Base-by-base conservation (phyloP, 805 yeast species). In the Sporopachydermia lactativora region DNA sequence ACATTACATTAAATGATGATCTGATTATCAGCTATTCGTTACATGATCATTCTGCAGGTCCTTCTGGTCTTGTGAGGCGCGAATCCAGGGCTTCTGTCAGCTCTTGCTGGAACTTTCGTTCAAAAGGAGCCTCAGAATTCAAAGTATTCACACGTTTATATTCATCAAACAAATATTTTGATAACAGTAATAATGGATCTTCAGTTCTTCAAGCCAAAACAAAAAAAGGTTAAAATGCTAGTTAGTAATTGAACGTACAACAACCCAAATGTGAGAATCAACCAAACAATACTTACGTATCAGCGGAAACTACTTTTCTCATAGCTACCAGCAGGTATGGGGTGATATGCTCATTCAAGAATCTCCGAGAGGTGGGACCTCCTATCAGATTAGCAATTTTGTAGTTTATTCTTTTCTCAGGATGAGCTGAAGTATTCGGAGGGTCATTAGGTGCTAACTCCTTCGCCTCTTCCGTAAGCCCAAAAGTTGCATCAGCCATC, bases 301-400 rank as follows among this genome's bases (percentile, higher is more conserved):
- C 31, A 24, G 31, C n/a, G 8, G 31, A 8, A 24, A 15, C 15
- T 13, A 13, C 24, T 24, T 63, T 57, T 41, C 73, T 60, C 65
- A 81, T 65, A 1, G 89, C 94, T 34, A 74, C 74, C 15, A 81
- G 56, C 15, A 82, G 52, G 14, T 68, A 68, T n/a, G 73, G 74
- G 0, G 86, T 76, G 19, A 82, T 69, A 41, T 75, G 62, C 45
- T 71, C 60, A 52, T 81, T 79, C 43, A 82, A 62, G 65, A 81
- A 82, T 48, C 66, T 70, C 47, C 94, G 68, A 2, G 78, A 67
- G 1, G 81, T 73, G 2, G 86, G 79, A 1, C 92, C 92, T 5
- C 84, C 82, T 13, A 75, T 72, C 17, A 73, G 62, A 43, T 71
- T 73, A 31, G 72, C 66, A 11, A 67, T 54, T 6, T 71, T 65